Evolutionary conservation across 805 yeast genomes (phyloP), one percentile per base, ranked within the genome.

Genomic region (Sugiyamaella valdiviana): DNA sequence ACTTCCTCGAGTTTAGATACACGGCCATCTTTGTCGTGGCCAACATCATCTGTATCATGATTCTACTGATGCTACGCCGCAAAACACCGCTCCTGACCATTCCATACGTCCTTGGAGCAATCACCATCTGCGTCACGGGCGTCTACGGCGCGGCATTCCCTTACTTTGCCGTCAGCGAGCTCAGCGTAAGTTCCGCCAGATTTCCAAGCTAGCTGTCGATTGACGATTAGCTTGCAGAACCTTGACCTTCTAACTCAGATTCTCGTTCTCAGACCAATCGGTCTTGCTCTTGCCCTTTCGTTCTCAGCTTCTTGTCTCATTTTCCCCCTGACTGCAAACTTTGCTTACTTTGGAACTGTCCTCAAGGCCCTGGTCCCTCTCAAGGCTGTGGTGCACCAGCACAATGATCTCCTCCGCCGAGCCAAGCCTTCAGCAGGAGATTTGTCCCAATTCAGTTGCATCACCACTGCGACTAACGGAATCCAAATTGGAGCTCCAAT

Each of bases 321-420:
- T 2, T 56, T 57, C 36, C 68, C 68, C 5, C 46, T 49, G 7
- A 56, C 66, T 1, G 58, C 67, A 1, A 58, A 52, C 37, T 50
- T 43, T 26, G 55, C 55, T 32, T 53, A 58, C 40, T 48, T 61
- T 38, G 44, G 36, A 14, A 42, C 44, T 6, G 51, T 51, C 9
- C 36, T 29, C 20, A 46, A 49, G n/a, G 42, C 56, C 16, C 38
- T 62, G 16, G 16, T 21, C 3, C 57, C 55, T 0, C 44, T 62
- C 32, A 39, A 42, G 29, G 21, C 38, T 6, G 46, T 48, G 36
- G 44, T 51, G 24, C 32, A 49, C 19, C 42, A 50, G 20, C 39
- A 54, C 21, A 16, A 45, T 2, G 42, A 40, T 9, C 41, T 39
- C 1, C 14, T 26, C 9, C 9, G 32, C 32, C 32, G 32, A 12